phyloP scores from a whole-genome alignment of 768 basidiomycete genomes.

The Chalciporus sphaerocephalus region DNA sequence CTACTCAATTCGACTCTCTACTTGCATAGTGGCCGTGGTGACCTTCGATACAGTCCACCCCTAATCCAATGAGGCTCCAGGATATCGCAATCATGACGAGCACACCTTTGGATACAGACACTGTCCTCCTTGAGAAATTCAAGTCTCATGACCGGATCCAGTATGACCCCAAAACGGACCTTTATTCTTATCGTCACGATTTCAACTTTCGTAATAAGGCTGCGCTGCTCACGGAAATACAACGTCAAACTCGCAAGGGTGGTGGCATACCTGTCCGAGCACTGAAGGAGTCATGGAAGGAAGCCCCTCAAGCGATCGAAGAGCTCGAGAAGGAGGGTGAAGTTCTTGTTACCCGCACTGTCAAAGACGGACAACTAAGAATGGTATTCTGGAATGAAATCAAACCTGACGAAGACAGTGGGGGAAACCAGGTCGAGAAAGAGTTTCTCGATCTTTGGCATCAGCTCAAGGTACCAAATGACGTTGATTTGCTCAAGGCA shows the following conservation, averaged over 20 bases:
- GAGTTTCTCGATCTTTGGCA: slow-evolving; percentile 91
- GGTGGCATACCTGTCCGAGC: slow-evolving; percentile 81
- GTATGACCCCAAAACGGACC: slow-evolving; percentile 77
- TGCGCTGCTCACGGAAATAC: slow-evolving; percentile 79
- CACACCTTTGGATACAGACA: slow-evolving; percentile 72
- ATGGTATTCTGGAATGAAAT: slow-evolving; percentile 93
- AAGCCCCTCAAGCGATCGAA: slow-evolving; percentile 77
- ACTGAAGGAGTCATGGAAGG: slow-evolving; percentile 89
- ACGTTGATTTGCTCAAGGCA: slow-evolving; percentile 75
- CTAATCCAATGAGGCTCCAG: slow-evolving; percentile 80
- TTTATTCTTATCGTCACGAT: slow-evolving; percentile 88
- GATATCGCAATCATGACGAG: slow-evolving; percentile 81
- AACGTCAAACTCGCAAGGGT: slow-evolving; percentile 77
- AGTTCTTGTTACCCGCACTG: slow-evolving; percentile 80
- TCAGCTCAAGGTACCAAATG: slow-evolving; percentile 76
- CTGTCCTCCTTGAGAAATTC: slow-evolving; percentile 73
- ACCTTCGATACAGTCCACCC: slow-evolving; percentile 45
- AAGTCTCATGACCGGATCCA: slow-evolving; percentile 73
- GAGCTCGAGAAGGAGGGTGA: slow-evolving; percentile 88
- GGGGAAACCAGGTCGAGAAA: slow-evolving; percentile 72
- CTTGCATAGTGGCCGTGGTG: slow-evolving; percentile 10
- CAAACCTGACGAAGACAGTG: slow-evolving; percentile 67
- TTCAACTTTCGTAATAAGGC: slow-evolving; percentile 82
- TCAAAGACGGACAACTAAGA: slow-evolving; percentile 75
- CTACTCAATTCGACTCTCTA: slow-evolving; percentile 9